These are phyloP conservation scores for Quercus lobata DNA, from an alignment of 331 rosid species.

Conservation along the genomic window DNA sequence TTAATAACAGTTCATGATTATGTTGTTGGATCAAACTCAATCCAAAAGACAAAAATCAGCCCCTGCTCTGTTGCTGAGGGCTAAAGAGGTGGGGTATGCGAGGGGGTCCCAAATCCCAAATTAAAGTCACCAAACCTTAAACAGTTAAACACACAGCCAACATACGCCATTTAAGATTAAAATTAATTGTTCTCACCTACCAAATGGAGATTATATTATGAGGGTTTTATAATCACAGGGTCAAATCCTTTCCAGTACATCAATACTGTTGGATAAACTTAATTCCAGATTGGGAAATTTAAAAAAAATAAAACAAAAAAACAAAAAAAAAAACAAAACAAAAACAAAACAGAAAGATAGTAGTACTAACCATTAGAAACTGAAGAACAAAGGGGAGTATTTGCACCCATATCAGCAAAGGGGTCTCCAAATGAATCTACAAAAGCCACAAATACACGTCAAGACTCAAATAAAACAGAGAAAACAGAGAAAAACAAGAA, in stretches of 20 bases:
- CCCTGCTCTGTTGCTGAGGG: background rate
- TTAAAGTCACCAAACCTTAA: background rate
- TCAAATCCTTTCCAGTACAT: background rate
- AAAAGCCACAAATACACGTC: conserved; percentile 13
- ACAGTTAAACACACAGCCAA: background rate
- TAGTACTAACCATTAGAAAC: conserved; percentile 46
- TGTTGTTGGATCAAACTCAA: background rate
- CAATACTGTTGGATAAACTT: background rate
- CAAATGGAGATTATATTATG: background rate
- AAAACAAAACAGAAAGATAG: background rate
- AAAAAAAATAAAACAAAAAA: background rate
- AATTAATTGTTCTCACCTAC: background rate
- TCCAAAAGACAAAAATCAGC: background rate
- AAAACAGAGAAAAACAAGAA: background rate
- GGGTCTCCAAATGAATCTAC: conserved; percentile 47
- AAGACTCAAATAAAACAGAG: conserved; percentile 1
- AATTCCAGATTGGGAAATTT: background rate
- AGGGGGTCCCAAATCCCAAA: background rate
- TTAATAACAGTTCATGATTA: background rate
- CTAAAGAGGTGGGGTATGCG: background rate
- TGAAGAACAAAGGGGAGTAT: conserved; percentile 49
- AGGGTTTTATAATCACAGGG: background rate
- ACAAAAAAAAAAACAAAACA: background rate
- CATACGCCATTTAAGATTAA: background rate
- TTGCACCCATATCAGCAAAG: conserved; percentile 24